Percentiles rank a stretch among this genome's conserved stretches.
Evolutionary conservation across 2,329 filamentous ascomycete species (phyloP).

Genomic region (Fusarium sp.): DNA sequence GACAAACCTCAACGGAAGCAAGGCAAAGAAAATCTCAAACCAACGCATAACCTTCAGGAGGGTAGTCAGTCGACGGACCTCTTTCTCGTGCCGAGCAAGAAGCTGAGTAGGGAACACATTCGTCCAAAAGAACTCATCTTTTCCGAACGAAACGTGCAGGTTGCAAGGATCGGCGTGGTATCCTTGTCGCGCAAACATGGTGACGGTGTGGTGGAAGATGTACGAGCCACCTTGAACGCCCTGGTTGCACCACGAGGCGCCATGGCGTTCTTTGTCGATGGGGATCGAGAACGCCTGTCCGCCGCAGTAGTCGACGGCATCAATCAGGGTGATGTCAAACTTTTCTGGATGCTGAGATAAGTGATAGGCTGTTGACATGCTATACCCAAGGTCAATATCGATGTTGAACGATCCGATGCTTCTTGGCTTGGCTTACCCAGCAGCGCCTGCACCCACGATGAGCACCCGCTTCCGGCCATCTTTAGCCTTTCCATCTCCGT

Average conservation of each 20-base stretch:
- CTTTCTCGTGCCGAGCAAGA: constrained; percentile 23
- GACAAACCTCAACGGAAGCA: constrained; percentile 16
- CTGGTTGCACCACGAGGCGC: constrained; percentile 37
- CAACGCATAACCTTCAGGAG: constrained; percentile 39
- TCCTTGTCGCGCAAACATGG: constrained; percentile 35
- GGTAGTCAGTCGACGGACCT: constrained; percentile 25
- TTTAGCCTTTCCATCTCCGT: constrained; percentile 16
- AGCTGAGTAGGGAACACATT: constrained; percentile 32
- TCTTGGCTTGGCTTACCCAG: constrained; percentile 20
- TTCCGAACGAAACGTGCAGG: constrained; percentile 28
- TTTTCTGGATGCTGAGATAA: constrained; percentile 27
- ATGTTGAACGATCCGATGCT: too few relatives aligned
- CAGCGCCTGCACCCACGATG: constrained; percentile 33
- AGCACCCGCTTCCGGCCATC: constrained; percentile 27
- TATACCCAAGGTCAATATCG: background rate
- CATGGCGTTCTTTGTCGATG: constrained; percentile 34
- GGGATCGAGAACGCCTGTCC: constrained; percentile 38
- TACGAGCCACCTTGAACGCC: constrained; percentile 35
- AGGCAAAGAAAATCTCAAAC: constrained; percentile 34
- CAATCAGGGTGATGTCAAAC: constrained; percentile 33
- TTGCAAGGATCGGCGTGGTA: constrained; percentile 34
- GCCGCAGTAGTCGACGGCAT: constrained; percentile 34
- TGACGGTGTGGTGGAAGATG: constrained; percentile 36
- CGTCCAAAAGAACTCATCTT: constrained; percentile 33
- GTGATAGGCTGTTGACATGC: constrained; percentile 37